Conservation (phyloP, 768 basidiomycete species). For the Zangia roseola region DNA sequence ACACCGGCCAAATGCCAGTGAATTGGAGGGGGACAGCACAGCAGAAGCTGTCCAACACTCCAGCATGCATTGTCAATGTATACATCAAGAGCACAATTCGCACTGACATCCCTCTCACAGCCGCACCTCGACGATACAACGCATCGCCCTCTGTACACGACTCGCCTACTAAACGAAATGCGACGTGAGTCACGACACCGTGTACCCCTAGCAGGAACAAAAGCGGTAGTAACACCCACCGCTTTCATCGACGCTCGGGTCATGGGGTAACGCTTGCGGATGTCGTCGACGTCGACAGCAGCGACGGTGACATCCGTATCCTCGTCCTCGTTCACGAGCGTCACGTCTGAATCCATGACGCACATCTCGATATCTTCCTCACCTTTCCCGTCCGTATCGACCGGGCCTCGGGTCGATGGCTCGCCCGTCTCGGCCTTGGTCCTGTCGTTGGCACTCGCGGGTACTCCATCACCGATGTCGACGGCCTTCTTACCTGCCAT, state of each 20-base stretch:
- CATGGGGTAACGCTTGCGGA: slow-evolving; percentile 18
- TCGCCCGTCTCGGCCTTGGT: neutral
- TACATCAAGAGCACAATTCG: too few relatives aligned
- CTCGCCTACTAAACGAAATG: slow-evolving; percentile 10
- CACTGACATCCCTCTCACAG: neutral
- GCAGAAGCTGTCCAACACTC: too few relatives aligned
- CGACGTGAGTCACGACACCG: too few relatives aligned
- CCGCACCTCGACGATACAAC: slow-evolving; percentile 18
- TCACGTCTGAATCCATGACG: slow-evolving; percentile 26
- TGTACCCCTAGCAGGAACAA: too few relatives aligned
- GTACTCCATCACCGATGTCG: neutral
- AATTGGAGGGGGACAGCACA: too few relatives aligned
- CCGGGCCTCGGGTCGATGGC: neutral
- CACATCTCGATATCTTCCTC: slow-evolving; percentile 1
- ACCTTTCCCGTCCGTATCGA: neutral
- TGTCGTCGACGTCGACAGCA: slow-evolving; percentile 16
- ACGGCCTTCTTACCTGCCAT: slow-evolving; percentile 3
- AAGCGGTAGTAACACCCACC: slow-evolving; percentile 17
- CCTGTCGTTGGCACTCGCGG: neutral
- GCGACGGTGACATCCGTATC: neutral
- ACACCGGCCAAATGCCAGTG: too few relatives aligned
- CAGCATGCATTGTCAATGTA: too few relatives aligned
- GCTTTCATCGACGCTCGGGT: slow-evolving; percentile 20
- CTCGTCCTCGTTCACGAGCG: slow-evolving; percentile 28
- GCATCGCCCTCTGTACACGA: slow-evolving; percentile 9